Evolutionary conservation across 73 alveolate species (phyloP).

Genomic region (Blepharisma japonicum): DNA sequence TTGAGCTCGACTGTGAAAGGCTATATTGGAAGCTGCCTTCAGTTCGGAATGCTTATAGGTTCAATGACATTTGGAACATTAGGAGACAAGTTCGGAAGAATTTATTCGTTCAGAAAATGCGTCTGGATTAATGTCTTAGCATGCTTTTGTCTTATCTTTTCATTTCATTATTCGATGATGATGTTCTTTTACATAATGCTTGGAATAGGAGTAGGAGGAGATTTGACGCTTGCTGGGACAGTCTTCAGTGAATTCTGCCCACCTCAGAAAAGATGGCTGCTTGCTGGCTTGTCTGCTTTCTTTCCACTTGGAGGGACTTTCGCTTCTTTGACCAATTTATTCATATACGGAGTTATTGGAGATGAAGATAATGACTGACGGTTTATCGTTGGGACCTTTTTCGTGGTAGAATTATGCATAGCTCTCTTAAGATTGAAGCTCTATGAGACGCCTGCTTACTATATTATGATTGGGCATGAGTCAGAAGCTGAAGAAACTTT

Average conservation of each 20-base stretch:
- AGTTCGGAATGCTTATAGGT: not conserved
- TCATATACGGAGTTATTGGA: not conserved
- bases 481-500: no score
- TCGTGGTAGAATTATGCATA: not conserved
- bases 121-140: not conserved
- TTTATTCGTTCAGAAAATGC: not conserved
- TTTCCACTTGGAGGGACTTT: not conserved
- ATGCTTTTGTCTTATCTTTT: not conserved
- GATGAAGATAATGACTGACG: not conserved
- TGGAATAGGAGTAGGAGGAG: not conserved
- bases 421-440: no score
- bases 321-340: not conserved
- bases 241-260: conserved; percentile 3
- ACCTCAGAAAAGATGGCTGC: not conserved
- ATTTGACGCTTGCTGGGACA: not conserved
- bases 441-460: no score
- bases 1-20: not conserved
- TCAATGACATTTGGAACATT: not conserved
- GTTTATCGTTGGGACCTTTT: not conserved
- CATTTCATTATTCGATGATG: not conserved
- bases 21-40: not conserved
- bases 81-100: not conserved
- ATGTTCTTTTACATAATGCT: not conserved
- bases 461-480: no score
- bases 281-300: not conserved